Evolutionary conservation across 306 rosid species (phyloP), one percentile per base, ranked within the genome.

Genomic region (Oxytropis ochrocephala): DNA sequence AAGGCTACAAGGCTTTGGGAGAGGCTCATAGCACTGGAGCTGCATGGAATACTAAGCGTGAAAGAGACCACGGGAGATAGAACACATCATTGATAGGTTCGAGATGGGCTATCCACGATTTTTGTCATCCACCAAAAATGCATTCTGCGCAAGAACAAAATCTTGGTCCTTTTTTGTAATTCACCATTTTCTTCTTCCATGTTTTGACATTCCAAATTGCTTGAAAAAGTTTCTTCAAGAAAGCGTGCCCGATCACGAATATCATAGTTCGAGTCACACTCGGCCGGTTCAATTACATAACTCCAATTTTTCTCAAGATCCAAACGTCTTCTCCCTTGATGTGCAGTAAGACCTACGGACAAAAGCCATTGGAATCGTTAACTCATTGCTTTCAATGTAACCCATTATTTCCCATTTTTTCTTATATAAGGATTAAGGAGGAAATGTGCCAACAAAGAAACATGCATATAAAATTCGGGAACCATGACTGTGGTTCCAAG

Each of bases 1-100:
- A 70, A 91, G 83, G 72, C 92, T 89, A 78, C 91, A 78, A 73
- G 97, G 99, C 74, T 87, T 94, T 71, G 99, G 99, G 65, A 91
- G 99, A 54, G 99, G 92, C 59, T 94, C 99, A 76, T 91, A 94
- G 17, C 99, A n/a, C 97, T 3, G 97, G 99, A 77, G 99, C 99
- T 69, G 99, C 97, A 87, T 91, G 99, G 67, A 87, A 82, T 48
- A 94, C 99, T 70, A 94, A 85, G 72, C 87, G 99, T 16, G 97
- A 94, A 68, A 91, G 89, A 78, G 99, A 94, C 66, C 96, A 97
- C 0, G 99, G 99, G 75, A 94, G 99, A 82, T 94, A 94, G 79
- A 88, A 81, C 47, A 95, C 82, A 69, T 77, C 70, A 77, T 83
- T 81, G 64, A 70, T 76, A 48, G 96, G 80, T 73, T 83, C 92